Percentiles rank a stretch among this genome's conserved stretches.
phyloP scores from a whole-genome alignment of 2,329 filamentous ascomycete species.

The Harringtonia aguacate region DNA sequence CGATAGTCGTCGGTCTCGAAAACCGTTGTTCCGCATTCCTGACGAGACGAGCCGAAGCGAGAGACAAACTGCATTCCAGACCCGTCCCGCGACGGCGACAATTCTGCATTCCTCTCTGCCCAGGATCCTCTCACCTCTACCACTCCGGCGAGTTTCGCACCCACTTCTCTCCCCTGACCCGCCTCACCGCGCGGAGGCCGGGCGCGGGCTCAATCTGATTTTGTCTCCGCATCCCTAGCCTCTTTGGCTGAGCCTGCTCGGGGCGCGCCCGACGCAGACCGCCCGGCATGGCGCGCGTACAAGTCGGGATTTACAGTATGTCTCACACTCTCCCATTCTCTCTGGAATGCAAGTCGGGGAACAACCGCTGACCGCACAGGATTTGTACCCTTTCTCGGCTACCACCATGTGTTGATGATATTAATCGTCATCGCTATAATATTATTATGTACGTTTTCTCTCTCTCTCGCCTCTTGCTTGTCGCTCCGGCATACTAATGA shows the following conservation, averaged over 20 bases:
- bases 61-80: constrained; percentile 1
- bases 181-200: not conserved
- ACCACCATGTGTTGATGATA: constrained; percentile 91
- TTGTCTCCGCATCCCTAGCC: not conserved
- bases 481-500: not conserved
- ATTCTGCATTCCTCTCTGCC: too few species aligned
- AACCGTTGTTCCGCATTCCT: not conserved
- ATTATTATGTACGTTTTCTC: constrained; percentile 64
- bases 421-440: constrained; percentile 90
- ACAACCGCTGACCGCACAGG: constrained; percentile 26
- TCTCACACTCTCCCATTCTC: constrained; percentile 10
- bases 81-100: constrained; percentile 1
- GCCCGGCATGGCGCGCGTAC: constrained; percentile 22
- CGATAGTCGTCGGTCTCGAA: not conserved
- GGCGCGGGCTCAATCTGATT: not conserved
- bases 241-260: not conserved
- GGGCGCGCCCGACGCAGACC: not conserved
- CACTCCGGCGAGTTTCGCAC: too few species aligned
- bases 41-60: not conserved
- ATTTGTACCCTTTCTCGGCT: constrained; percentile 58
- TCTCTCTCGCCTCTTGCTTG: not conserved
- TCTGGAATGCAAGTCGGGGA: not conserved
- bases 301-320: constrained; percentile 40
- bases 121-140: too few species aligned
- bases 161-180: not conserved